Evolutionary conservation across 805 yeast species (phyloP).

Genomic region (Metschnikowia matae): DNA sequence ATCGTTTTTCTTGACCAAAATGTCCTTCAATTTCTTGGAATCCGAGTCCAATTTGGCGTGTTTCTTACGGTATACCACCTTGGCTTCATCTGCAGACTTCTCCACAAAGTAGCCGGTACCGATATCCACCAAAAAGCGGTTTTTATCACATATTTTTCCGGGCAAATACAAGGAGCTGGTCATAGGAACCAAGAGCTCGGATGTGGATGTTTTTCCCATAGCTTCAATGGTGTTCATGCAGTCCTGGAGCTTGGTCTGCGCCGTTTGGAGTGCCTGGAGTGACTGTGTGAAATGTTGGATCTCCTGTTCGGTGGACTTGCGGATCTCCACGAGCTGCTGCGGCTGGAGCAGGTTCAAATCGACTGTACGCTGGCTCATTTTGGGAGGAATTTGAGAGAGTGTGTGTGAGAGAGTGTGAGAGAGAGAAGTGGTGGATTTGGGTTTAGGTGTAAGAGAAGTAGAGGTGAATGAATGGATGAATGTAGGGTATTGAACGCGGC

Average conservation of each 20-base stretch:
- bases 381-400: background rate
- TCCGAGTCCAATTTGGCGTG: constrained; percentile 70
- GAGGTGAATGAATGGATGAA: too few relatives aligned
- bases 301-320: constrained; percentile 80
- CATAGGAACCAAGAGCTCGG: constrained; percentile 74
- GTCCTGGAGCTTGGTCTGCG: constrained; percentile 76
- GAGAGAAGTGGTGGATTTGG: background rate
- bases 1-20: constrained; percentile 71
- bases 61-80: constrained; percentile 67
- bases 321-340: constrained; percentile 80
- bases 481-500: too few relatives aligned
- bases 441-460: too few relatives aligned
- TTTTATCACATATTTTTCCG: constrained; percentile 63
- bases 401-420: too few relatives aligned
- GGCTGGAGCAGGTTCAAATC: constrained; percentile 71
- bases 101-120: constrained; percentile 96
- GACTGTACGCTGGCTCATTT: constrained; percentile 29
- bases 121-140: constrained; percentile 81
- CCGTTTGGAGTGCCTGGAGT: constrained; percentile 75
- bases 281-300: constrained; percentile 83
- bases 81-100: constrained; percentile 64
- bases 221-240: constrained; percentile 68
- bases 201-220: constrained; percentile 38
- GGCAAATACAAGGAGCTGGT: constrained; percentile 88
- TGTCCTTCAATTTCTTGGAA: constrained; percentile 64